Percentiles rank a stretch among this genome's conserved stretches.
These are phyloP conservation scores for Aspergillus calidoustus DNA, from an alignment of 2,329 filamentous ascomycete genomes.

Conservation along the genomic window DNA sequence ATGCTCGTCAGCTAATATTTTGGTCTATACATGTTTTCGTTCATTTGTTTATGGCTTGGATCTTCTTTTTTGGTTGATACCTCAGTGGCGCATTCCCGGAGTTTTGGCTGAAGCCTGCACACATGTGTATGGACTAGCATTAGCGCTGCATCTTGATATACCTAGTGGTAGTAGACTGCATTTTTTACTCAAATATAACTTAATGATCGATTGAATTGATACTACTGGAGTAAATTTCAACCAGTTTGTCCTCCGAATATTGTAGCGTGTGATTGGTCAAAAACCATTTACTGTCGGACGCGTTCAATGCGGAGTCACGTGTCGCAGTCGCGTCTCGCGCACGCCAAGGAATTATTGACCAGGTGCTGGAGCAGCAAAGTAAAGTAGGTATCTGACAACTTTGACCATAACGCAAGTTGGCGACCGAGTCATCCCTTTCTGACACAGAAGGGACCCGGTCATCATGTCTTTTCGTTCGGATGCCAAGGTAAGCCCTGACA, in stretches of 20 bases:
- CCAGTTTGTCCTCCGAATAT: neutral
- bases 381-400: conserved; percentile 6
- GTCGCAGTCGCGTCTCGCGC: conserved; percentile 28
- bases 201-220: neutral
- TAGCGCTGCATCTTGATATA: conserved; percentile 28
- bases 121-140: conserved; percentile 20
- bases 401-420: conserved; percentile 12
- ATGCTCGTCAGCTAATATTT: conserved; percentile 15
- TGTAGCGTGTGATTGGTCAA: conserved; percentile 18
- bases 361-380: neutral
- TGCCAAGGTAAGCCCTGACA: conserved; percentile 60
- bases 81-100: conserved; percentile 31
- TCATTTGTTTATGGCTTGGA: conserved; percentile 15
- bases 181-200: neutral
- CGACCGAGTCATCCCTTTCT: conserved; percentile 15
- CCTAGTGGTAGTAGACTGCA: conserved; percentile 11
- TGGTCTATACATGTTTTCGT: conserved; percentile 9
- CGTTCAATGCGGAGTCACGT: conserved; percentile 41
- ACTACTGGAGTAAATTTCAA: too few species aligned
- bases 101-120: conserved; percentile 30
- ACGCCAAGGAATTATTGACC: neutral
- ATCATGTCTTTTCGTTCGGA: conserved; percentile 74
- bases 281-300: conserved; percentile 15
- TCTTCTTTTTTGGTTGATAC: conserved; percentile 21
- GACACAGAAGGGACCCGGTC: conserved; percentile 22